These are phyloP conservation scores for Tephrocybe sp. DNA, from an alignment of 768 basidiomycete genomes.

Conservation along the genomic window DNA sequence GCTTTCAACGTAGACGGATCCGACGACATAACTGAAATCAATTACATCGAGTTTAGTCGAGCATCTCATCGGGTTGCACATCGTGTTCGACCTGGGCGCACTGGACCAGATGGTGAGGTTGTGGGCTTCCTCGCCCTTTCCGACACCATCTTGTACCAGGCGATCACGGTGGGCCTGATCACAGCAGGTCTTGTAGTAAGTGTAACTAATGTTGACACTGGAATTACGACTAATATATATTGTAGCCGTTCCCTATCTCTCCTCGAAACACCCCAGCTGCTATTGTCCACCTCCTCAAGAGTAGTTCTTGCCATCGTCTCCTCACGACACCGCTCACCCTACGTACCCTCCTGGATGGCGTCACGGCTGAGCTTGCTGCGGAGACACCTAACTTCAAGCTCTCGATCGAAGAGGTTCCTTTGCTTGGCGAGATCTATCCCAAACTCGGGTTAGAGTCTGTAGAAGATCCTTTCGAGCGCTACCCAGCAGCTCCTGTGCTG, in stretches of 20 bases:
- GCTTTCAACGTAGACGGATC: slow-evolving; percentile 18
- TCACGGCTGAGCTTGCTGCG: slow-evolving; percentile 16
- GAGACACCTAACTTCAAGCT: slow-evolving; percentile 10
- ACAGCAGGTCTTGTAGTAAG: slow-evolving; percentile 29
- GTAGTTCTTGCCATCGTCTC: slow-evolving; percentile 31
- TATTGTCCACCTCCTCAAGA: slow-evolving; percentile 26
- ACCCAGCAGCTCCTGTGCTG: neutral
- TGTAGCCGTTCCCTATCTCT: slow-evolving; percentile 33
- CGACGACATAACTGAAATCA: slow-evolving; percentile 22
- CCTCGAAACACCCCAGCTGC: slow-evolving; percentile 28
- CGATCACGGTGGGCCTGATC: slow-evolving; percentile 31
- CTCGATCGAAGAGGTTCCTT: no score
- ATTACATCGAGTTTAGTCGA: slow-evolving; percentile 36
- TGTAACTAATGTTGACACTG: no score
- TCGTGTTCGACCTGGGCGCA: slow-evolving; percentile 27
- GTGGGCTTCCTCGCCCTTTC: slow-evolving; percentile 32
- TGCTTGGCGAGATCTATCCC: slow-evolving; percentile 8
- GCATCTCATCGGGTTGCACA: slow-evolving; percentile 36
- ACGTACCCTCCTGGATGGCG: slow-evolving; percentile 16
- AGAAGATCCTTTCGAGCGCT: slow-evolving; percentile 6
- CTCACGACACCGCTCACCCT: slow-evolving; percentile 28
- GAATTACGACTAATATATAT: no score
- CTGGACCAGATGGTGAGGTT: slow-evolving; percentile 20
- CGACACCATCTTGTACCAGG: no score
- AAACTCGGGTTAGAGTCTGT: slow-evolving; percentile 9